phyloP scores from a whole-genome alignment of 441 rosid species.

The Euphorbia corollata region DNA sequence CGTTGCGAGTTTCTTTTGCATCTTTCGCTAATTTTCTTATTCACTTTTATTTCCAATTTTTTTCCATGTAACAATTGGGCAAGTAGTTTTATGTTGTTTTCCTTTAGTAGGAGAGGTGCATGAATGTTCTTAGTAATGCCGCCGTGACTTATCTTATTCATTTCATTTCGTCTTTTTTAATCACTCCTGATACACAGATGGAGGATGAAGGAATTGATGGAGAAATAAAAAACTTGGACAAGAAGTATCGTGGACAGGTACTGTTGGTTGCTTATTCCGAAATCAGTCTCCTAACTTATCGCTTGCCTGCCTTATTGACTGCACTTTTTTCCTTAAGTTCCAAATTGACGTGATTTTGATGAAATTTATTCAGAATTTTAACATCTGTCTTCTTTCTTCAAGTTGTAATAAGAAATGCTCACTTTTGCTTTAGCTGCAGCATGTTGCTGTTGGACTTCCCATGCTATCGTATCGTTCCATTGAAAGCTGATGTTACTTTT shows the following conservation, averaged over 20 bases:
- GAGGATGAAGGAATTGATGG: conserved; percentile 55
- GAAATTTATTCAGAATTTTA: not conserved
- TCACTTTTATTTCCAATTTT: not conserved
- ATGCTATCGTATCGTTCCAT: conserved; percentile 10
- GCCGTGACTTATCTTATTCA: conserved; percentile 16
- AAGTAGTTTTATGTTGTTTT: not conserved
- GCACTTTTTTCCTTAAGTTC: conserved; percentile 12
- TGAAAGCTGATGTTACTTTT: conserved; percentile 10
- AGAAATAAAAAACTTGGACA: conserved; percentile 54
- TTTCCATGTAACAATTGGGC: not conserved
- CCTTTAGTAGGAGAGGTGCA: not conserved
- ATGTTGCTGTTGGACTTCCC: conserved; percentile 12
- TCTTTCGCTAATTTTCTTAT: not conserved
- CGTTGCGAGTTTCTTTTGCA: conserved; percentile 11
- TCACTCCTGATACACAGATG: conserved; percentile 42
- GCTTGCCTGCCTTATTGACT: conserved; percentile 9
- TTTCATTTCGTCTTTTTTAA: conserved; percentile 23
- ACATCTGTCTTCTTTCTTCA: not conserved
- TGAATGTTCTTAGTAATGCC: not conserved
- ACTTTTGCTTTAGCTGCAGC: conserved; percentile 10
- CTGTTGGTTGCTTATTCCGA: conserved; percentile 18
- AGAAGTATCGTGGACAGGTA: conserved; percentile 59
- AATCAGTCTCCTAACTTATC: not conserved
- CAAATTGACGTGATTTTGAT: conserved; percentile 2
- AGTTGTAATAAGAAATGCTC: conserved; percentile 6